phyloP scores from a whole-genome alignment of 805 yeast genomes.

The Candida maesae region DNA sequence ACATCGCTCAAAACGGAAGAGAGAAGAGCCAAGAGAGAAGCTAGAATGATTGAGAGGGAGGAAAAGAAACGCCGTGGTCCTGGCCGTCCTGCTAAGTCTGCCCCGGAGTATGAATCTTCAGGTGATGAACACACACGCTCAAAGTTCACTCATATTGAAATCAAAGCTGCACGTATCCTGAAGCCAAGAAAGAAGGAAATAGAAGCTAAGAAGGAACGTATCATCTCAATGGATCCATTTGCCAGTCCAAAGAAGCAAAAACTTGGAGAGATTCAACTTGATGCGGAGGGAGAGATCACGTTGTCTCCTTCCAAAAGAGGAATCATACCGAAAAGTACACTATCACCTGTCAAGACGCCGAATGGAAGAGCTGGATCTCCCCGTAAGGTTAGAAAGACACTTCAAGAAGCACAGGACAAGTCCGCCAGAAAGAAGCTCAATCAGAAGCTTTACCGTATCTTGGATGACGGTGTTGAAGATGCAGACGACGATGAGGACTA shows the following conservation, averaged over 20 bases:
- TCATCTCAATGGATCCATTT: slow-evolving; percentile 23
- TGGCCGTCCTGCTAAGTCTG: background rate
- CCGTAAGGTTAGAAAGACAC: slow-evolving; percentile 37
- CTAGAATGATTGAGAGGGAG: background rate
- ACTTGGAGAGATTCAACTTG: slow-evolving; percentile 24
- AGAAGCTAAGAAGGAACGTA: slow-evolving; percentile 5
- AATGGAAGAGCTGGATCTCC: slow-evolving; percentile 44
- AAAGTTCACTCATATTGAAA: slow-evolving; percentile 3
- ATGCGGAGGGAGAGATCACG: slow-evolving; percentile 5
- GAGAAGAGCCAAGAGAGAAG: background rate
- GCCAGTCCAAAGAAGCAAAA: slow-evolving; percentile 28
- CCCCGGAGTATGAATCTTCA: background rate
- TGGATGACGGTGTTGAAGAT: slow-evolving; percentile 29
- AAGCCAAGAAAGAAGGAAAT: slow-evolving; percentile 6
- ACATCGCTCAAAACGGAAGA: too few species aligned
- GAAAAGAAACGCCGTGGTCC: background rate
- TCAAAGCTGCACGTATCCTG: slow-evolving; percentile 3
- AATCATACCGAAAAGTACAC: slow-evolving; percentile 8
- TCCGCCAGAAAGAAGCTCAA: slow-evolving; percentile 50
- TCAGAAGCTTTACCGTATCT: slow-evolving; percentile 21
- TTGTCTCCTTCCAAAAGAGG: slow-evolving; percentile 34
- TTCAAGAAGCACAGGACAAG: slow-evolving; percentile 29
- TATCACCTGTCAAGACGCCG: slow-evolving; percentile 32
- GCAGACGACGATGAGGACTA: slow-evolving; percentile 32
- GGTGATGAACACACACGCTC: slow-evolving; percentile 6